These are phyloP conservation scores for Coemansia sp. DNA, from an alignment of 192 early-diverging fungal genomes.

Conservation along the genomic window DNA sequence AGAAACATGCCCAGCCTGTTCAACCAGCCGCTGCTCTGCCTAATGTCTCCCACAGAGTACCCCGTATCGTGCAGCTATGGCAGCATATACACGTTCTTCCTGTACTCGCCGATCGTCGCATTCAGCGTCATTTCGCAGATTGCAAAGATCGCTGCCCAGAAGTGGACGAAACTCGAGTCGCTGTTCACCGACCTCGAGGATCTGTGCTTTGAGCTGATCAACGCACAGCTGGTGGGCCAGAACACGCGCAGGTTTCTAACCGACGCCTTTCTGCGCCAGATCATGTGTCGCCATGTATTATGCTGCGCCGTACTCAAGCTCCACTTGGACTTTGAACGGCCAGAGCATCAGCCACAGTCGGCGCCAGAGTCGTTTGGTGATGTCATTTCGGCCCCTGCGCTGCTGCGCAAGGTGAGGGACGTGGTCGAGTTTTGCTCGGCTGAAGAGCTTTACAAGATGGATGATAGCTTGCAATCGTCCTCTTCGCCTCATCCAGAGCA, in stretches of 20 bases:
- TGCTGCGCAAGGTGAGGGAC: conserved; percentile 21
- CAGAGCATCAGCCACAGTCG: conserved; percentile 36
- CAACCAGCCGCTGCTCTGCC: conserved; percentile 79
- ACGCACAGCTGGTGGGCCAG: neutral
- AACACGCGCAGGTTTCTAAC: conserved; percentile 72
- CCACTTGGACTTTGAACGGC: conserved; percentile 54
- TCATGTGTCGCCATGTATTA: conserved; percentile 82
- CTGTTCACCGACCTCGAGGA: conserved; percentile 35
- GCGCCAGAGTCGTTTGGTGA: conserved; percentile 30
- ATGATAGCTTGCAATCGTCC: conserved; percentile 3
- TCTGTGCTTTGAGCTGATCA: conserved; percentile 20
- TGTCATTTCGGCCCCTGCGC: conserved; percentile 8
- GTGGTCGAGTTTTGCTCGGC: conserved; percentile 26
- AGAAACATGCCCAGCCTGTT: conserved; percentile 85
- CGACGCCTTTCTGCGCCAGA: conserved; percentile 91
- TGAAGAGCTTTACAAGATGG: conserved; percentile 33
- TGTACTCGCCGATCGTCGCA: conserved; percentile 87
- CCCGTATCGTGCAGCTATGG: conserved; percentile 69
- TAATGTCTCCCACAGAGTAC: conserved; percentile 89
- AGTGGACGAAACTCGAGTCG: conserved; percentile 29
- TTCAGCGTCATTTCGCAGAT: conserved; percentile 67
- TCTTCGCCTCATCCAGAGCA: conserved; percentile 2
- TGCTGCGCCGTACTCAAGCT: conserved; percentile 66
- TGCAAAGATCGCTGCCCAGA: conserved; percentile 9
- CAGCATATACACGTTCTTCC: conserved; percentile 90